phyloP scores from a whole-genome alignment of 495 filamentous ascomycete genomes.

The Penicillium coffeae region DNA sequence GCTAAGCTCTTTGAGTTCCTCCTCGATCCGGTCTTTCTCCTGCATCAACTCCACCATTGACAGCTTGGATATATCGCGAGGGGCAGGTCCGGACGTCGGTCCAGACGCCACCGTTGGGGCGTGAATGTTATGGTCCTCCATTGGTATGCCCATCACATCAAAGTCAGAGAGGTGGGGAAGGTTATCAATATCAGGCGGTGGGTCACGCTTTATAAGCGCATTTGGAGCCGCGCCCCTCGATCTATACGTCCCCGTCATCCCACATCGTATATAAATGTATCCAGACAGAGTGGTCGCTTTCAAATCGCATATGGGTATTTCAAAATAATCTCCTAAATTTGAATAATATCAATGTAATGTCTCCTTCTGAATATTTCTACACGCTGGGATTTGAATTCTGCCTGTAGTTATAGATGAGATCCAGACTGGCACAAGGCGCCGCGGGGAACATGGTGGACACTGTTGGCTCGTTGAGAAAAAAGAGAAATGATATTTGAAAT shows the following conservation, averaged over 20 bases:
- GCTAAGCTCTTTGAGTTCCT: slow-evolving; percentile 77
- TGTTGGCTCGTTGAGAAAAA: no score
- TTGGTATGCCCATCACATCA: background rate
- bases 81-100: slow-evolving; percentile 52
- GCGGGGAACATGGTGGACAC: no score
- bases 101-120: slow-evolving; percentile 72
- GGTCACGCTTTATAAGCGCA: slow-evolving; percentile 9
- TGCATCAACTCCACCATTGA: slow-evolving; percentile 61
- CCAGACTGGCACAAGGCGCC: no score
- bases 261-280: no score
- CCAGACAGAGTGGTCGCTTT: no score
- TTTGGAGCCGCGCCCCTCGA: background rate
- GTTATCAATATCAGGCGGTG: slow-evolving; percentile 15
- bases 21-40: slow-evolving; percentile 79
- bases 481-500: no score
- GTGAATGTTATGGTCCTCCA: slow-evolving; percentile 67
- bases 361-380: no score
- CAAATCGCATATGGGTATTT: no score
- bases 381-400: no score
- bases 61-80: slow-evolving; percentile 57
- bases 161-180: slow-evolving; percentile 14
- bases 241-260: background rate
- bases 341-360: no score
- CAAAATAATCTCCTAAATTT: no score
- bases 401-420: no score